Percentiles rank a stretch among this genome's conserved stretches.
Conservation (phyloP, 768 basidiomycete species). For the Kwoniella europaea region DNA sequence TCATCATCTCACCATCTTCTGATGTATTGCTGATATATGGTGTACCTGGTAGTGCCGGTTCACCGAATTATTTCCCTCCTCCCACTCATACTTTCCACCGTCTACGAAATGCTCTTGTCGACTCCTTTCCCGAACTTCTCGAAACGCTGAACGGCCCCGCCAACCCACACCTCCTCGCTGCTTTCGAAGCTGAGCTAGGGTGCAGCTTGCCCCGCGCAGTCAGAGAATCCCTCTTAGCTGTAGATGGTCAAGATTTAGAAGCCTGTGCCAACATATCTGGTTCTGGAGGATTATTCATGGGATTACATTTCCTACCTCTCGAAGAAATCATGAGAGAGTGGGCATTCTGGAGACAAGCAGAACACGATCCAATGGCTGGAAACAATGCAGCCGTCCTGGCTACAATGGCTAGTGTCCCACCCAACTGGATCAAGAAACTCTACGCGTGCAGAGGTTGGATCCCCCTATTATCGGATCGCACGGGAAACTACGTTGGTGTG, state of each 20-base stretch:
- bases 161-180: constrained; percentile 74
- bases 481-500: constrained; percentile 94
- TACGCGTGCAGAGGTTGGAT: constrained; percentile 98
- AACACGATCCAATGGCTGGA: constrained; percentile 82
- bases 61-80: constrained; percentile 68
- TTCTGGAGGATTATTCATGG: constrained; percentile 90
- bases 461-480: constrained; percentile 89
- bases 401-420: constrained; percentile 86
- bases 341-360: constrained; percentile 94
- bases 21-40: background rate
- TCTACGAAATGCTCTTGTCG: constrained; percentile 76
- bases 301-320: constrained; percentile 86
- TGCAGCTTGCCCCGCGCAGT: constrained; percentile 74
- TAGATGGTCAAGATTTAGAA: constrained; percentile 88
- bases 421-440: constrained; percentile 81
- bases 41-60: constrained; percentile 24
- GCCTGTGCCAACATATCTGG: constrained; percentile 60
- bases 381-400: constrained; percentile 73
- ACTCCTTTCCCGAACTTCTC: constrained; percentile 90
- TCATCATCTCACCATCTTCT: background rate
- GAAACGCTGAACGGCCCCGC: constrained; percentile 95
- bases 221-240: constrained; percentile 84
- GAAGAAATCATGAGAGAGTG: constrained; percentile 95
- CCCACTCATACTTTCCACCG: constrained; percentile 82
- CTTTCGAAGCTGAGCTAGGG: constrained; percentile 83